A percentile compares a stretch with the other conserved stretches of the same genome.
These are phyloP conservation scores for Cordia subcordata DNA, from an alignment of 257 asterid species.

Conservation along the genomic window DNA sequence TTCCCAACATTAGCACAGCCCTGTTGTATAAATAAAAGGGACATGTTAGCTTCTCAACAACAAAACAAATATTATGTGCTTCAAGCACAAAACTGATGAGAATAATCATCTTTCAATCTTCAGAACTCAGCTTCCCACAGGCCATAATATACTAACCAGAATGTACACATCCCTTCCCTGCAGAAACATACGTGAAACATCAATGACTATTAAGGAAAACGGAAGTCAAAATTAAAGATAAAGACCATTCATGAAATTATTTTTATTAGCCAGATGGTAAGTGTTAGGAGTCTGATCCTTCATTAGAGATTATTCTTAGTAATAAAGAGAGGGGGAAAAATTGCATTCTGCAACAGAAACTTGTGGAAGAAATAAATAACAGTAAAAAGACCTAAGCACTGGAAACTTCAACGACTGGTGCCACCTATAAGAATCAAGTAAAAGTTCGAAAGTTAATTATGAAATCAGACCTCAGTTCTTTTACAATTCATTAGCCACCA, in stretches of 20 bases:
- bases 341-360: too few species aligned
- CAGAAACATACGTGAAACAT: conserved; percentile 23
- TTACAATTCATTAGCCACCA: too few species aligned
- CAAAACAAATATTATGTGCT: neutral
- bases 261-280: neutral
- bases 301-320: neutral
- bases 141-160: conserved; percentile 51
- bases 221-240: conserved; percentile 8
- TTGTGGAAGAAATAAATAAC: too few species aligned
- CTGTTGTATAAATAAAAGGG: conserved; percentile 38
- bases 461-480: too few species aligned
- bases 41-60: neutral
- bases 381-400: too few species aligned
- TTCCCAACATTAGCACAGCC: conserved; percentile 98
- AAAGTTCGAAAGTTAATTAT: too few species aligned
- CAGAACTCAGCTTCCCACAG: conserved; percentile 6
- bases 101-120: conserved; percentile 10
- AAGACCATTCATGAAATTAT: too few species aligned
- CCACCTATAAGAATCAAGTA: too few species aligned
- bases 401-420: too few species aligned
- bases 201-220: conserved; percentile 6
- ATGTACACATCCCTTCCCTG: conserved; percentile 97
- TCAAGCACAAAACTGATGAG: neutral
- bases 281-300: neutral
- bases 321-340: too few species aligned